Evolutionary conservation across 306 rosid genomes (phyloP), one percentile per base, ranked within the genome.

Genomic region (Dryas drummondii): DNA sequence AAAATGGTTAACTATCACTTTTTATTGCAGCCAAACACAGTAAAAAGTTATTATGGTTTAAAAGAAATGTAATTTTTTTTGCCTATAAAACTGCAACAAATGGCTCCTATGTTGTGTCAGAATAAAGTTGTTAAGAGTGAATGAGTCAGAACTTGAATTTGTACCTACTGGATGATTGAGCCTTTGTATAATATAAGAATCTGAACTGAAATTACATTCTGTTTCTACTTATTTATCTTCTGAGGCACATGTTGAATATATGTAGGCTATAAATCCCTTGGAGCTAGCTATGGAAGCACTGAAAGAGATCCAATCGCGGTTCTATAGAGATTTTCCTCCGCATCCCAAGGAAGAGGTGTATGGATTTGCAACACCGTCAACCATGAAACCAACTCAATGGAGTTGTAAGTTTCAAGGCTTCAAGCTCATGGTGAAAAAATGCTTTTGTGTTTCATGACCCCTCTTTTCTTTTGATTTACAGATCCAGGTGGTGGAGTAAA

Each of bases 341-440:
- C 99, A 94, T 88, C 91, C 94, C 19, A 78, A 85, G 84, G 99
- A 94, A 77, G 80, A 84, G 79, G 83, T 84, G 69, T 92, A 89
- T 59, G 96, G 93, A 80, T 94, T 86, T 81, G 98, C 93, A 27
- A 87, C 99, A 44, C 96, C 98, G 16, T 94, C 99, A 76, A 94
- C 99, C 76, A 90, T 94, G 93, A 94, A 94, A 79, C 99, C 99
- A 82, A 92, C 99, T 71, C 97, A 94, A 74, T 94, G 99, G 99
- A 90, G 79, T 51, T 92, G 98, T 94, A 83, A 87, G 97, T 85
- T 82, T 45, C 53, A 56, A 46, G 72, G 32, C 41, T 71, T 45
- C 49, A 42, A 51, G 40, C 55, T 51, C 67, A 57, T 48, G 50
- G 63, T 62, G 56, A 59, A 4, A 65, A 78, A 42, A 57, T 46